phyloP scores from a whole-genome alignment of 495 filamentous ascomycete species.

The Talaromyces ruber region DNA sequence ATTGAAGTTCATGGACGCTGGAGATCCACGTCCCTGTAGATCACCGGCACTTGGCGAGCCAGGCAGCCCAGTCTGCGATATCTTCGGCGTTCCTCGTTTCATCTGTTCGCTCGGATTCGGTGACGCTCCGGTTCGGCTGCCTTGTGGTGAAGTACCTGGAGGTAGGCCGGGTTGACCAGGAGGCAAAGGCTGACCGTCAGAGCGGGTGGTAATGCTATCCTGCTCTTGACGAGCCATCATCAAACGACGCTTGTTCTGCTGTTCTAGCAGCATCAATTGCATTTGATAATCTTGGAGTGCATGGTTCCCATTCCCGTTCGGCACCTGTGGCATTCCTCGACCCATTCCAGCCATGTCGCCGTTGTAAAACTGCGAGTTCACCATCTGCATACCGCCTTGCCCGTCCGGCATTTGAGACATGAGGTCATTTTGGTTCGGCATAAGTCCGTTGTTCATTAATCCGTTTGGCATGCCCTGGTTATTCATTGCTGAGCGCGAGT shows the following conservation, averaged over 20 bases:
- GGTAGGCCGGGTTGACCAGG: slow-evolving; percentile 47
- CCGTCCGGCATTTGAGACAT: slow-evolving; percentile 63
- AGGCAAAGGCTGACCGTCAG: slow-evolving; percentile 50
- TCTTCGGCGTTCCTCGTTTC: slow-evolving; percentile 85
- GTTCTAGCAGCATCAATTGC: slow-evolving; percentile 97
- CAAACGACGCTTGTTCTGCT: slow-evolving; percentile 95
- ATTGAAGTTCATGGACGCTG: slow-evolving; percentile 71
- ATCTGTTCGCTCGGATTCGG: slow-evolving; percentile 85
- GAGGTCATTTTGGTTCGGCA: slow-evolving; percentile 70
- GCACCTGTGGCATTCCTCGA: slow-evolving; percentile 38
- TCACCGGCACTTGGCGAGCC: slow-evolving; percentile 79
- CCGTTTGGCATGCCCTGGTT: slow-evolving; percentile 69
- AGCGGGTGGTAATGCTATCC: slow-evolving; percentile 56
- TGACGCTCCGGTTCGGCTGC: slow-evolving; percentile 71
- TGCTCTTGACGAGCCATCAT: slow-evolving; percentile 98
- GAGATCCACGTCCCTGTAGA: slow-evolving; percentile 68
- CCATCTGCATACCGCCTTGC: slow-evolving; percentile 42
- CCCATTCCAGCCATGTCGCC: slow-evolving; percentile 45
- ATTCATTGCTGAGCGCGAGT: slow-evolving; percentile 50
- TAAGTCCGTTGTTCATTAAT: slow-evolving; percentile 45
- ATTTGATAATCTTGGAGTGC: slow-evolving; percentile 98
- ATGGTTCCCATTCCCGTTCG: slow-evolving; percentile 82
- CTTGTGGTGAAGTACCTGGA: slow-evolving; percentile 73
- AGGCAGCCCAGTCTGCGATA: slow-evolving; percentile 63
- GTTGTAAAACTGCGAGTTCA: slow-evolving; percentile 56